phyloP scores from a whole-genome alignment of 1,139 yeast genomes.

The Kazachstania sp. region DNA sequence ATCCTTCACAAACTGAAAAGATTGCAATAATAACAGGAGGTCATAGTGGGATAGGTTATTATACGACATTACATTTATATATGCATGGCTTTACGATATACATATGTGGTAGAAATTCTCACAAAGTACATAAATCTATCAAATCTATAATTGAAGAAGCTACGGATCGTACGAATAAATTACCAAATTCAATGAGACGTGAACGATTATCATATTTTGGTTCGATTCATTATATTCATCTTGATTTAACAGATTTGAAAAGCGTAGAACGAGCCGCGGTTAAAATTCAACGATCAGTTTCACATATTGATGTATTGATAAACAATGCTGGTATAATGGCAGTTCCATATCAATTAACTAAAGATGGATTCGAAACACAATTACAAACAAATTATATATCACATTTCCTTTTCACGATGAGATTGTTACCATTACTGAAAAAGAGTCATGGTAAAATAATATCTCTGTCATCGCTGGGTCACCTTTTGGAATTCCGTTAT shows the following conservation, averaged over 20 bases:
- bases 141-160: constrained; percentile 50
- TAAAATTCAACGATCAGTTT: constrained; percentile 43
- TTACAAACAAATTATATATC: constrained; percentile 72
- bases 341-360: constrained; percentile 53
- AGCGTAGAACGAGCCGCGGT: constrained; percentile 52
- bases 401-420: constrained; percentile 62
- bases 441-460: constrained; percentile 45
- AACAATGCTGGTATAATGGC: constrained; percentile 84
- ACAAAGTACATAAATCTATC: constrained; percentile 50
- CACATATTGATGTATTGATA: constrained; percentile 50
- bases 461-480: constrained; percentile 64
- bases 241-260: constrained; percentile 53
- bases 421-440: constrained; percentile 49
- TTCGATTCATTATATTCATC: constrained; percentile 46
- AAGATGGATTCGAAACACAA: constrained; percentile 72
- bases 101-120: constrained; percentile 57
- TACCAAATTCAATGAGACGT: constrained; percentile 4
- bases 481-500: constrained; percentile 45
- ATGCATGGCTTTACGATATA: constrained; percentile 72
- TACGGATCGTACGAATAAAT: constrained; percentile 11
- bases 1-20: constrained; percentile 37
- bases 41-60: constrained; percentile 73
- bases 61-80: constrained; percentile 63
- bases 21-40: constrained; percentile 76
- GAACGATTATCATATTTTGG: constrained; percentile 38